Percentiles rank a stretch among this genome's conserved stretches.
These are phyloP conservation scores for Astrothelium macrocarpum DNA, from an alignment of 495 filamentous ascomycete genomes.

Conservation along the genomic window DNA sequence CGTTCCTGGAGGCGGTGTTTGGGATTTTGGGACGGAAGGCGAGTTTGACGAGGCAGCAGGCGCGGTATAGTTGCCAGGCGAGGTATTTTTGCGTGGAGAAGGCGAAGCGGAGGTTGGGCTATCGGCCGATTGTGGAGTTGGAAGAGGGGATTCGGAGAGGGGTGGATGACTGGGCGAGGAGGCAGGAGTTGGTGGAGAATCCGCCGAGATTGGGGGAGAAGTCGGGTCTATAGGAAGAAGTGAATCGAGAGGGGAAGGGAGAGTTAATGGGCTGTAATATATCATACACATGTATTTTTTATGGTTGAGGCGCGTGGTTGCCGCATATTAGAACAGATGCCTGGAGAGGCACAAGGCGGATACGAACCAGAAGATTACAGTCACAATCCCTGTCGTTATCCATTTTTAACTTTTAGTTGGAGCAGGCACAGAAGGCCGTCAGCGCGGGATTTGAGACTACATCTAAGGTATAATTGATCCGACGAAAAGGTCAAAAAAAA, in stretches of 20 bases:
- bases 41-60: constrained; percentile 62
- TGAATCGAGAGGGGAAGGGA: not conserved
- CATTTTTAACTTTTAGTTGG: no score
- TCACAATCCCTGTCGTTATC: no score
- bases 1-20: constrained; percentile 57
- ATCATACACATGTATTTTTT: not conserved
- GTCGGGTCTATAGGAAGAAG: constrained; percentile 34
- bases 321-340: not conserved
- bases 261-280: not conserved
- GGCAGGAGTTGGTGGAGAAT: constrained; percentile 25
- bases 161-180: constrained; percentile 56
- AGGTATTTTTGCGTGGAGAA: constrained; percentile 81
- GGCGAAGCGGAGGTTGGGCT: constrained; percentile 68
- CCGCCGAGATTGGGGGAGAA: constrained; percentile 25
- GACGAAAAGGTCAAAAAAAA: no score
- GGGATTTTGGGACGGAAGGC: constrained; percentile 61
- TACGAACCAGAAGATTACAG: no score
- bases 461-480: no score
- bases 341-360: not conserved
- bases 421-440: no score
- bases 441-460: no score
- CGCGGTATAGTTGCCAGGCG: constrained; percentile 71
- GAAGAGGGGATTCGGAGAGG: constrained; percentile 64
- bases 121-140: constrained; percentile 60
- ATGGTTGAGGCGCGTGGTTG: not conserved